Conservation (phyloP, 108 stramenopile species). For the Pseudonitzschia pungens region DNA sequence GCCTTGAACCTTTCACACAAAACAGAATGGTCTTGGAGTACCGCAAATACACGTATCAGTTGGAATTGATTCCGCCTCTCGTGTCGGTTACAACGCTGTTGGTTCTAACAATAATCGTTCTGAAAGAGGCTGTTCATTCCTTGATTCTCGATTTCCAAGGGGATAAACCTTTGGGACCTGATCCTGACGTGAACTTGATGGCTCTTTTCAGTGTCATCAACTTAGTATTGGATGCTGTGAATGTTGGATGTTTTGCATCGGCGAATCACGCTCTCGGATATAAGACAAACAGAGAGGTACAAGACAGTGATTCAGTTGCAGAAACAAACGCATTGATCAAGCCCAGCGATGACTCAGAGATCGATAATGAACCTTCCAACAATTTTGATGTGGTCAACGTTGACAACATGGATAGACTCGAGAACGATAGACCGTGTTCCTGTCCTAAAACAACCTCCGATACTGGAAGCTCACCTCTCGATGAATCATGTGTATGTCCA, state of each 20-base stretch:
- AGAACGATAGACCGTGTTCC: background rate
- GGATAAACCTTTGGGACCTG: constrained; percentile 20
- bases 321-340: background rate
- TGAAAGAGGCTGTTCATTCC: constrained; percentile 34
- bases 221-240: constrained; percentile 68
- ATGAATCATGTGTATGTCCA: background rate
- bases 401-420: background rate
- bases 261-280: constrained; percentile 53
- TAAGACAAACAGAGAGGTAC: constrained; percentile 24
- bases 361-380: background rate
- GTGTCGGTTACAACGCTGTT: constrained; percentile 64
- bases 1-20: background rate
- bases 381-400: background rate
- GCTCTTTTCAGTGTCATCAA: constrained; percentile 70
- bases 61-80: constrained; percentile 77
- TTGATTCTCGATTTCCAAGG: constrained; percentile 21
- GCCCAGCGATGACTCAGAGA: background rate
- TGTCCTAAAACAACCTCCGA: background rate
- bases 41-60: constrained; percentile 38
- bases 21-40: constrained; percentile 32
- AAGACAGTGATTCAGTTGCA: background rate
- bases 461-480: background rate
- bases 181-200: constrained; percentile 61
- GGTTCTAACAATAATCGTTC: constrained; percentile 44
- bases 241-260: constrained; percentile 72